phyloP scores from a whole-genome alignment of 139 green algal genomes.

The Axilococcus clingmanii region DNA sequence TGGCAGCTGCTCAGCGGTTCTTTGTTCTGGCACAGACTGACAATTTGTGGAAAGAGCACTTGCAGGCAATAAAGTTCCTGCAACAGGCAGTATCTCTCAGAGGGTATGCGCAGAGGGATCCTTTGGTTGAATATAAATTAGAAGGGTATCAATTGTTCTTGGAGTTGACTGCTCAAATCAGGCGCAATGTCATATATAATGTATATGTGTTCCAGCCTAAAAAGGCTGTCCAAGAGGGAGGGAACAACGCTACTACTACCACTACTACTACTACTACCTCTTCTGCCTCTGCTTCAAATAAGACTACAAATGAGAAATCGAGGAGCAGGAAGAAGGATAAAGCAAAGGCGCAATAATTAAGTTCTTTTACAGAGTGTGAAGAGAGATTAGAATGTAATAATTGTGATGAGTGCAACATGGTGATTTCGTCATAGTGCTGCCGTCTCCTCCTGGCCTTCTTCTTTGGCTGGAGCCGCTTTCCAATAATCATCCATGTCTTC shows the following conservation, averaged over 20 bases:
- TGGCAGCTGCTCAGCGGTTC: slow-evolving; percentile 83
- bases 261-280: not conserved
- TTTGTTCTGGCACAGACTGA: slow-evolving; percentile 94
- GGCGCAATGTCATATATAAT: slow-evolving; percentile 98
- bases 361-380: slow-evolving; percentile 5
- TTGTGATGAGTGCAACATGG: not conserved
- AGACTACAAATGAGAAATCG: slow-evolving; percentile 1
- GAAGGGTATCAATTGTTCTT: slow-evolving; percentile 88
- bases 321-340: slow-evolving; percentile 6
- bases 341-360: not conserved
- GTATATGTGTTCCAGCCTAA: slow-evolving; percentile 30
- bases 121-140: slow-evolving; percentile 98
- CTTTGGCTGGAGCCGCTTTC: slow-evolving; percentile 4
- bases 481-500: slow-evolving; percentile 30
- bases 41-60: slow-evolving; percentile 96
- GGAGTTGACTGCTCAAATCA: slow-evolving; percentile 80
- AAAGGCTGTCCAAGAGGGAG: not conserved
- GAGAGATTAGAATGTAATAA: not conserved
- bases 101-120: slow-evolving; percentile 83
- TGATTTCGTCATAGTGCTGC: not conserved
- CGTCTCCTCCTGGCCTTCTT: not conserved
- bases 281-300: not conserved
- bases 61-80: slow-evolving; percentile 96
- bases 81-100: slow-evolving; percentile 90
- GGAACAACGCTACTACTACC: not conserved